Evolutionary conservation across 2,329 filamentous ascomycete species (phyloP).

Genomic region (Ophiostoma ips): DNA sequence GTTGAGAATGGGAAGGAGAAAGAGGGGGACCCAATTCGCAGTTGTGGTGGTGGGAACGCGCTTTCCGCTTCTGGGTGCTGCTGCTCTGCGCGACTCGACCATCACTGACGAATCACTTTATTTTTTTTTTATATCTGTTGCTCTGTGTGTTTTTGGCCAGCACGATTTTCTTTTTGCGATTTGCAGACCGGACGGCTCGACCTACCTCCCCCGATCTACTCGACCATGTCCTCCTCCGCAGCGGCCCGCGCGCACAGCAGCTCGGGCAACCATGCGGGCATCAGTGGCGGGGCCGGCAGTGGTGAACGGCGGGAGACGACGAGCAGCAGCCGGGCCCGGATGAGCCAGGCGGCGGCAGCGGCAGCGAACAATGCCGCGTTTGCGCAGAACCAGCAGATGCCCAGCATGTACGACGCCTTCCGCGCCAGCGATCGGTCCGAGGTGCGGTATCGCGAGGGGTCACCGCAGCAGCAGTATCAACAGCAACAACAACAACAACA

Average conservation of each 20-base stretch:
- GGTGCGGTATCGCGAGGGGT: constrained; percentile 23
- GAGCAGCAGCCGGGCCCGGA: constrained; percentile 18
- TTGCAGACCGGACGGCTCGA: no score
- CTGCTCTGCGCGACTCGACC: constrained; percentile 5
- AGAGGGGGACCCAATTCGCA: not conserved
- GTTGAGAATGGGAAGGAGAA: not conserved
- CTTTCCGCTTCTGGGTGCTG: constrained; percentile 11
- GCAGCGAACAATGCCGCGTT: constrained; percentile 4
- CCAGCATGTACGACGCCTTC: constrained; percentile 10
- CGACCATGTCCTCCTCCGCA: constrained; percentile 29
- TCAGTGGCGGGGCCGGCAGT: constrained; percentile 22
- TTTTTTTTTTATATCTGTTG: not conserved
- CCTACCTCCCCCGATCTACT: not conserved
- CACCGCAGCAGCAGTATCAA: constrained; percentile 19
- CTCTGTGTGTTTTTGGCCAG: no score
- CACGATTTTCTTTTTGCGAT: no score
- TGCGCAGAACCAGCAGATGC: constrained; percentile 5
- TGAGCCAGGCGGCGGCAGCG: constrained; percentile 15
- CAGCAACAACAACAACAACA: constrained; percentile 3
- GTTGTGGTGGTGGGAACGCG: constrained; percentile 9
- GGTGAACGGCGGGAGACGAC: constrained; percentile 10
- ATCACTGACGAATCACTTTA: not conserved
- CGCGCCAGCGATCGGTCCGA: constrained; percentile 15
- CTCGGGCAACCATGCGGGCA: constrained; percentile 21
- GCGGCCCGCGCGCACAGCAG: constrained; percentile 26